These are phyloP conservation scores for Fragaria iinumae DNA, from an alignment of 306 rosid species.

Conservation along the genomic window DNA sequence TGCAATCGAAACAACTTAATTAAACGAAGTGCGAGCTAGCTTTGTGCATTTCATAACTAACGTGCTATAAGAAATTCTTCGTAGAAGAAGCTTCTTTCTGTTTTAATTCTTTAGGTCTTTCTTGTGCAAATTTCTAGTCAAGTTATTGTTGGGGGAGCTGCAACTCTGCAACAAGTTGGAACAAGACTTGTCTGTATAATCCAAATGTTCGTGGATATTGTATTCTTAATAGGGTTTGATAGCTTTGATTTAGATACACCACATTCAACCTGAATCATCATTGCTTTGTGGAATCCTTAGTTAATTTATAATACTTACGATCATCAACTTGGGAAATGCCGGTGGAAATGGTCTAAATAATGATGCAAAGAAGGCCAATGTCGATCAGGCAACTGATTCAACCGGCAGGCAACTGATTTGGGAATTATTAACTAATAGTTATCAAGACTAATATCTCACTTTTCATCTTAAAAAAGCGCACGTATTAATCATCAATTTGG, in stretches of 20 bases:
- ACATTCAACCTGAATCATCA: neutral
- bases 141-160: neutral
- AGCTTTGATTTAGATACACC: neutral
- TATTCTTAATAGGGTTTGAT: neutral
- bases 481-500: neutral
- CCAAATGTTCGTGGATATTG: neutral
- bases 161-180: neutral
- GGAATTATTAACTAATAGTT: neutral
- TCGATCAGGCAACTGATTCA: no score
- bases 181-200: neutral
- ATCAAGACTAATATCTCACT: neutral
- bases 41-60: neutral
- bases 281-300: constrained; percentile 1
- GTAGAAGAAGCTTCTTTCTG: constrained; percentile 2
- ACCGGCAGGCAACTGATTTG: neutral
- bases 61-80: neutral
- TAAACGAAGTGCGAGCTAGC: neutral
- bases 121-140: neutral
- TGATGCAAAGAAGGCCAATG: neutral
- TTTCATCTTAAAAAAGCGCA: neutral
- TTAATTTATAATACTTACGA: neutral
- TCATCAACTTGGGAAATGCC: neutral
- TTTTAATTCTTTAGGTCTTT: neutral
- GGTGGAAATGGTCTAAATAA: neutral
- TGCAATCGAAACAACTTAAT: neutral